Conservation (phyloP, 768 basidiomycete species). For the Nidularia pulvinata region DNA sequence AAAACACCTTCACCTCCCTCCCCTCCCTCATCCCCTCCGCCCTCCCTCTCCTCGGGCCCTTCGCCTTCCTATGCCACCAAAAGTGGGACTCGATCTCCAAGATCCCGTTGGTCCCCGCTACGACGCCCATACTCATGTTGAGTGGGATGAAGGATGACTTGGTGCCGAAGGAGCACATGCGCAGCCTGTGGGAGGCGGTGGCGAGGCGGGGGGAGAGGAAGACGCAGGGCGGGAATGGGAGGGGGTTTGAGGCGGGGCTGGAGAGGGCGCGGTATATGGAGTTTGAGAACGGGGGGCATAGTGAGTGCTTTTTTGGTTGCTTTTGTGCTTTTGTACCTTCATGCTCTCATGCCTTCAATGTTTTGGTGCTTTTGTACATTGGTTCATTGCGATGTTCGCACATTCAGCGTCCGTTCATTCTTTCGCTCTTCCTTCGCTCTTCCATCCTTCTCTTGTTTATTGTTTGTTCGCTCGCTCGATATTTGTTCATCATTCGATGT, state of each 20-base stretch:
- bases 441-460: too few species aligned
- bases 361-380: too few species aligned
- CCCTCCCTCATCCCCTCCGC: conserved; percentile 80
- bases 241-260: conserved; percentile 42
- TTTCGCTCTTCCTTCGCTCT: too few species aligned
- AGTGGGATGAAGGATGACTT: conserved; percentile 75
- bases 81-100: conserved; percentile 83
- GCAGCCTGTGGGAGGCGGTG: conserved; percentile 65
- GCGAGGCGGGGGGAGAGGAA: conserved; percentile 50
- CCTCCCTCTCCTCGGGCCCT: conserved; percentile 69
- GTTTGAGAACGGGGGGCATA: conserved; percentile 54
- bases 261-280: conserved; percentile 58
- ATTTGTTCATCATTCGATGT: too few species aligned
- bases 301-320: conserved; percentile 27
- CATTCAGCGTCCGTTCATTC: too few species aligned
- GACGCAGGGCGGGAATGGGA: conserved; percentile 21
- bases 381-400: too few species aligned
- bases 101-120: conserved; percentile 58
- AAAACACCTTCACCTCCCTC: conserved; percentile 93
- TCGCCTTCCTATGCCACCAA: conserved; percentile 83
- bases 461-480: too few species aligned
- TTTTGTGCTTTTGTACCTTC: background rate
- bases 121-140: conserved; percentile 79
- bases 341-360: background rate
- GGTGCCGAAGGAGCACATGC: conserved; percentile 79